A percentile compares a stretch with the other conserved stretches of the same genome.
Conservation (phyloP, 306 rosid genomes). For the Trifolium subterraneum region DNA sequence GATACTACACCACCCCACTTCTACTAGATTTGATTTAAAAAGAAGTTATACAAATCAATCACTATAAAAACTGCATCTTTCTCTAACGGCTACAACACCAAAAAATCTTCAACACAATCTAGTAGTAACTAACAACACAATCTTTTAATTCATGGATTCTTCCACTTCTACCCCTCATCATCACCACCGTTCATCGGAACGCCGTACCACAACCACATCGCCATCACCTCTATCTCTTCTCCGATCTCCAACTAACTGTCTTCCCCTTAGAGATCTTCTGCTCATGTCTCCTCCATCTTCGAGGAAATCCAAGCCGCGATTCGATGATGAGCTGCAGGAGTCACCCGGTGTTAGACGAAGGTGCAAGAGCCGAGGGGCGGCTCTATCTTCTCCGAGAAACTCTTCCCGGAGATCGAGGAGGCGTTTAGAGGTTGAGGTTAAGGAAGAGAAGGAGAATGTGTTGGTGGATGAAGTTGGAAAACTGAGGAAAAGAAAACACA, state of each 20-base stretch:
- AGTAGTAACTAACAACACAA: not conserved
- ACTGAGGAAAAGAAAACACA: constrained; percentile 62
- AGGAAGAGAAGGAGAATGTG: constrained; percentile 66
- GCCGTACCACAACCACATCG: constrained; percentile 40
- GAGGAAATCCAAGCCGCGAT: constrained; percentile 65
- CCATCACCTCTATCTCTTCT: constrained; percentile 48
- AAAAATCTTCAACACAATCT: not conserved
- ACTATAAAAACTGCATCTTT: not conserved
- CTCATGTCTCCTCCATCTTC: constrained; percentile 68
- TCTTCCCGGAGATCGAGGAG: constrained; percentile 61
- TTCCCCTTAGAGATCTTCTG: constrained; percentile 63
- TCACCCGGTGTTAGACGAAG: constrained; percentile 48
- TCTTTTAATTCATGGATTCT: not conserved
- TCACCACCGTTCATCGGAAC: constrained; percentile 41
- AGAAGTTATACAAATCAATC: not conserved
- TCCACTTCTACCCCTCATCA: constrained; percentile 53
- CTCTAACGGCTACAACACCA: constrained; percentile 55
- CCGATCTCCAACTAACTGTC: constrained; percentile 47
- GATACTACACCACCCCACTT: not conserved
- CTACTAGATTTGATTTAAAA: constrained; percentile 39
- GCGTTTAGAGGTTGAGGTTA: constrained; percentile 59
- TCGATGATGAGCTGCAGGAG: constrained; percentile 58
- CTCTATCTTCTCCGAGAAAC: constrained; percentile 73
- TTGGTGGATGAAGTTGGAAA: constrained; percentile 62
- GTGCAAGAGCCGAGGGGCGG: constrained; percentile 57